Base-by-base conservation (phyloP, 1,284 basidiomycete genomes). In the Fistulinella cinereoalba region DNA sequence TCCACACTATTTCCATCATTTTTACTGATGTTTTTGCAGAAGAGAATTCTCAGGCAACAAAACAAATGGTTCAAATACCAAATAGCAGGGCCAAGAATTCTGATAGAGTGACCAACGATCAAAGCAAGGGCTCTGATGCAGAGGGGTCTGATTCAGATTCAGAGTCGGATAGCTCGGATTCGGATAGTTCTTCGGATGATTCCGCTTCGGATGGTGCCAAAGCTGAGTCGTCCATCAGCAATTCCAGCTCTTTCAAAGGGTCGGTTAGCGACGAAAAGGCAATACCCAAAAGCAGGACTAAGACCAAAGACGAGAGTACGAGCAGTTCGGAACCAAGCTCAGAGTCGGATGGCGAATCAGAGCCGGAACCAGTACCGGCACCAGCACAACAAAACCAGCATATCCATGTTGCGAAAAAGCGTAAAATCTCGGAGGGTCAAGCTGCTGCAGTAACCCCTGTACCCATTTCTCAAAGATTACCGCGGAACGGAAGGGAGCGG, bases 321-420 rank as follows among this genome's bases (percentile, higher is more conserved):
- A 48, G 41, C 31, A 43, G 41, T 24, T 57, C 57, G 8, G 58
- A 56, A 19, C 61, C 57, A n/a, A 53, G 56, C 33, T 60, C 61
- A 23, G 55, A 58, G 21, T 62, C 56, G 3, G 63, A 57, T 7
- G 55, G 51, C 25, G 25, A 32, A n/a, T 32, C 31, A n/a, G 51
- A 52, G n/a, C 46, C 47, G 2, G 37, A 47, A 10, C 34, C 41
- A 16, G 38, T 44, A 12, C 11, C 46, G 6, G n/a, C n/a, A 11
- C 31, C 34, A 23, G 36, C 7, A 18, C 31, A 37, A 7, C 29
- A 51, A 10, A 56, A 63, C 9, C 40, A 47, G 2, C 71, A 66
- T 42, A 65, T 71, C 1, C 71, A 66, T 42, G 65, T 71, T 10
- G 69, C 71, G 1, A 87, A 88, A 65, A 88, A 81, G 60, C 80